phyloP scores from a whole-genome alignment of 1,139 yeast genomes.

The Groenewaldozyma sp. region DNA sequence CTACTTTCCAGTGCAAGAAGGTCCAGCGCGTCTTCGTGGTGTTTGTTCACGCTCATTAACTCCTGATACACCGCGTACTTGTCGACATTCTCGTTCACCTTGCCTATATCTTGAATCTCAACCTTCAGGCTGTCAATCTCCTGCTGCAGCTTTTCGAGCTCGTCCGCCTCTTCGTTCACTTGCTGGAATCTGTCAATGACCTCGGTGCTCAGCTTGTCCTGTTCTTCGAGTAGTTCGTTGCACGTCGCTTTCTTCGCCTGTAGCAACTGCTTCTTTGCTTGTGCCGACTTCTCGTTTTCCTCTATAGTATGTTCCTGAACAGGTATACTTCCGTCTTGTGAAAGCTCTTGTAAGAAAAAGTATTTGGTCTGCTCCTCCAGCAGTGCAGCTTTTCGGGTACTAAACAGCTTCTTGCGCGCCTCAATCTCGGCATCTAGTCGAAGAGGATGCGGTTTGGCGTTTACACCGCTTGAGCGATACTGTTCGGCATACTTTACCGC shows the following conservation, averaged over 20 bases:
- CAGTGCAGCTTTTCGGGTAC: conserved; percentile 49
- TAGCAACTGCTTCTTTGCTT: conserved; percentile 23
- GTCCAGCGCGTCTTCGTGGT: neutral
- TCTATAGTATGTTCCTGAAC: conserved; percentile 28
- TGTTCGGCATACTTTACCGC: neutral
- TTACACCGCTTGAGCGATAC: neutral
- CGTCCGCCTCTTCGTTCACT: conserved; percentile 20
- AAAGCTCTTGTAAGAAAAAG: conserved; percentile 40
- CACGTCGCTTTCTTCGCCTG: conserved; percentile 15
- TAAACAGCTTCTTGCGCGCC: conserved; percentile 33
- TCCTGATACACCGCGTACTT: neutral
- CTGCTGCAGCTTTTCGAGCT: conserved; percentile 15
- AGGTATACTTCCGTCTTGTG: conserved; percentile 30
- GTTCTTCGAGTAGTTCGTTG: conserved; percentile 14
- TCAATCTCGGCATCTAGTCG: conserved; percentile 22
- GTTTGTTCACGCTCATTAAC: neutral
- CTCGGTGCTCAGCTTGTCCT: conserved; percentile 14
- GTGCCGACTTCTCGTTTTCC: conserved; percentile 24
- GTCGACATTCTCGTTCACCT: conserved; percentile 1
- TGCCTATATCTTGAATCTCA: conserved; percentile 18
- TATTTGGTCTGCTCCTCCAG: conserved; percentile 63
- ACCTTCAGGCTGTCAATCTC: conserved; percentile 33
- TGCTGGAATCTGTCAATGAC: conserved; percentile 15
- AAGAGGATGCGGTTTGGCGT: conserved; percentile 12
- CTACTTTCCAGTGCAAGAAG: neutral